These are phyloP conservation scores for Fusarium begoniae DNA, from an alignment of 2,329 filamentous ascomycete genomes.

Conservation along the genomic window DNA sequence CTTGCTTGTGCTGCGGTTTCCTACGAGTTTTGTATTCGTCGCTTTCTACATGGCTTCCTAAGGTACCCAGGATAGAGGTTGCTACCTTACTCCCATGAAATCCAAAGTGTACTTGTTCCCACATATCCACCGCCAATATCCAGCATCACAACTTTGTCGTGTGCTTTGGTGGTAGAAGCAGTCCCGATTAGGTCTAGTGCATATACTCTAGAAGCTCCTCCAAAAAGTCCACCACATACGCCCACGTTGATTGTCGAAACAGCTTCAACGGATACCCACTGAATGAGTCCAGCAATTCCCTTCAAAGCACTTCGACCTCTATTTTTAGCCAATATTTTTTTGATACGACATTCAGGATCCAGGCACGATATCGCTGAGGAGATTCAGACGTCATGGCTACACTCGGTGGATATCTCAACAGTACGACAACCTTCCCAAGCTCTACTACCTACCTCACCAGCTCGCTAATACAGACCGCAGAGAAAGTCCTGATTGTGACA, in stretches of 20 bases:
- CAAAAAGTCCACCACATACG: slow-evolving; percentile 38
- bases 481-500: slow-evolving; percentile 91
- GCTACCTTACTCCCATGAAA: not conserved
- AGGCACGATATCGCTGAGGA: not conserved
- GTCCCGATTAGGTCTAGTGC: slow-evolving; percentile 36
- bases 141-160: not conserved
- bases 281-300: not conserved
- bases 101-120: not conserved
- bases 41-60: not conserved
- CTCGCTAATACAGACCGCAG: slow-evolving; percentile 55
- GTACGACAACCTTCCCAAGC: slow-evolving; percentile 43
- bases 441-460: not conserved
- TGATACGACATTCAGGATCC: not conserved
- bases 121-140: not conserved
- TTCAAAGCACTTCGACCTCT: not conserved
- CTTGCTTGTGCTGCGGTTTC: not conserved
- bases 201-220: slow-evolving; percentile 28
- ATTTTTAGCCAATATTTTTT: not conserved
- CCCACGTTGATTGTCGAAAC: slow-evolving; percentile 19
- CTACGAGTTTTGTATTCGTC: not conserved
- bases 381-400: slow-evolving; percentile 50
- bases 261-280: slow-evolving; percentile 11
- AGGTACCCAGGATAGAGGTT: not conserved
- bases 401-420: slow-evolving; percentile 57
- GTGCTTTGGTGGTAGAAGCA: not conserved